Evolutionary conservation across 345 rosid species (phyloP).

Genomic region (Eucalyptus pauciflora): DNA sequence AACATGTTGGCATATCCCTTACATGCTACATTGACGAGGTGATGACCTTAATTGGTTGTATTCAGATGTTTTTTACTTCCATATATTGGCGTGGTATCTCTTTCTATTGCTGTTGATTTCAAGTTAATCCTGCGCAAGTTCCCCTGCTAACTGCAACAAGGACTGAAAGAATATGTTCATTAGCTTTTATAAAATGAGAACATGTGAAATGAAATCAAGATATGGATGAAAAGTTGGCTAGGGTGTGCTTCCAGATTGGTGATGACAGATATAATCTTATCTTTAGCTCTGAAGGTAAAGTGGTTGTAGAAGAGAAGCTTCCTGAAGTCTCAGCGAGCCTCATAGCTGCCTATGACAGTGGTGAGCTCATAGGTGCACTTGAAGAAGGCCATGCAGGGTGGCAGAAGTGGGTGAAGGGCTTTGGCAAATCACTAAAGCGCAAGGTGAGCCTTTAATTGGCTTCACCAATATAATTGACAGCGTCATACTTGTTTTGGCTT

Average conservation of each 20-base stretch:
- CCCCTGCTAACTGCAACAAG: background rate
- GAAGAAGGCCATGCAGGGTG: conserved; percentile 74
- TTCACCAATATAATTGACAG: background rate
- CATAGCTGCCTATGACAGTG: conserved; percentile 76
- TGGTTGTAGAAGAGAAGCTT: conserved; percentile 57
- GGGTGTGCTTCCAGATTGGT: background rate
- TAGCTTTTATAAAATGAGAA: background rate
- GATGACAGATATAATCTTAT: background rate
- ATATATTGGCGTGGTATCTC: background rate
- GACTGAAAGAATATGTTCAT: background rate
- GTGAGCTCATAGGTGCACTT: conserved; percentile 56
- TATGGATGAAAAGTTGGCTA: background rate
- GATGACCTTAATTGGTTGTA: background rate
- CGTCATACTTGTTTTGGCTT: background rate
- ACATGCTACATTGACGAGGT: conserved; percentile 58
- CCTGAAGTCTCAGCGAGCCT: conserved; percentile 58
- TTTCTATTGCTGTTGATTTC: background rate
- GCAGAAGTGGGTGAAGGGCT: conserved; percentile 91
- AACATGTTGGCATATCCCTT: conserved; percentile 85
- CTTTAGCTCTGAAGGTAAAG: conserved; percentile 56
- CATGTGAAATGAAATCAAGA: background rate
- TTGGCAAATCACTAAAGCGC: conserved; percentile 70
- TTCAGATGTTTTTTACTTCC: background rate
- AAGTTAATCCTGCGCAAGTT: background rate
- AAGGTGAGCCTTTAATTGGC: conserved; percentile 32